Evolutionary conservation across 345 rosid species (phyloP).

Genomic region (Hibiscus syriacus): DNA sequence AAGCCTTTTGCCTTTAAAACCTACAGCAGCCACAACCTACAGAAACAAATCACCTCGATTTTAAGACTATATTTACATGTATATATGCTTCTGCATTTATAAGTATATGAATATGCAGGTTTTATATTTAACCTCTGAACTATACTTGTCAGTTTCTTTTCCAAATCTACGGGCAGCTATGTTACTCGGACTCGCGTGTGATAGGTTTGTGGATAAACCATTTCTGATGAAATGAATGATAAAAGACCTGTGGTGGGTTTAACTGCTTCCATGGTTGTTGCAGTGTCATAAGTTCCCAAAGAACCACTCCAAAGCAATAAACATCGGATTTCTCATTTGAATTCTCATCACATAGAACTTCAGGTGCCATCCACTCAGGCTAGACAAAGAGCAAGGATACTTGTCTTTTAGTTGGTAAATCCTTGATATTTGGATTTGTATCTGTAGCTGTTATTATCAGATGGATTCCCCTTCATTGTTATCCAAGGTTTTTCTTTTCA

Average conservation of each 20-base stretch:
- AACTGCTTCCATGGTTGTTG: conserved; percentile 43
- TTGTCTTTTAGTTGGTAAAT: not conserved
- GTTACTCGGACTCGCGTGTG: too few species aligned
- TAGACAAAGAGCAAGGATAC: conserved; percentile 9
- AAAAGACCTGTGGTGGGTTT: conserved; percentile 37
- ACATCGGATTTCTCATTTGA: conserved; percentile 53
- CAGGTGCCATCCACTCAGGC: conserved; percentile 70
- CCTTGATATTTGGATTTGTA: not conserved
- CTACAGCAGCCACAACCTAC: conserved; percentile 58
- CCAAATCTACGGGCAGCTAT: too few species aligned
- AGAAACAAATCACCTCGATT: conserved; percentile 1
- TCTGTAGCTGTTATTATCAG: not conserved
- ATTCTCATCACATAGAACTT: conserved; percentile 43
- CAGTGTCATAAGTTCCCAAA: conserved; percentile 49
- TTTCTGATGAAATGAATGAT: conserved; percentile 6
- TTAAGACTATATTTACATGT: too few species aligned
- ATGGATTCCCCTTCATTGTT: not conserved
- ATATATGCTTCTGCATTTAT: not conserved
- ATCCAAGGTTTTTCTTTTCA: too few species aligned
- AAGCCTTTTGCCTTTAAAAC: too few species aligned
- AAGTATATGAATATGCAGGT: too few species aligned
- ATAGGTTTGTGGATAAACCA: not conserved
- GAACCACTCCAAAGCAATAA: conserved; percentile 49
- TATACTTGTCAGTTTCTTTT: too few species aligned
- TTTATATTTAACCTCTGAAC: too few species aligned